phyloP scores from a whole-genome alignment of 2,329 filamentous ascomycete species.

The Aschersonia sp. region DNA sequence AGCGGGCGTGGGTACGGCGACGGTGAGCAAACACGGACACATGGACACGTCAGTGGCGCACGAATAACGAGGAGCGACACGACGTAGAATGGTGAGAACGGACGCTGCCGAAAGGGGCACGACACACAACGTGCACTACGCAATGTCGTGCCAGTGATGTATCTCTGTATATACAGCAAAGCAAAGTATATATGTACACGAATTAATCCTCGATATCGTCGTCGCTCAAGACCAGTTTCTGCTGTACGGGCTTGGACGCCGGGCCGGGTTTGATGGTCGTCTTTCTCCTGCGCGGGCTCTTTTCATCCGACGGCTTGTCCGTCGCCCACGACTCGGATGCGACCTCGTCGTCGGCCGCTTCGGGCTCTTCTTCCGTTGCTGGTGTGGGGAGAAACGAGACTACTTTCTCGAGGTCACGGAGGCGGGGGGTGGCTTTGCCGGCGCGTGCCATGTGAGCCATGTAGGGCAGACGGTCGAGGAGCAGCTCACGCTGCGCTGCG shows the following conservation, averaged over 20 bases:
- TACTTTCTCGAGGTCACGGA: slow-evolving; percentile 51
- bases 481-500: slow-evolving; percentile 55
- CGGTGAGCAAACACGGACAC: too few species aligned
- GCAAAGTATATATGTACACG: too few species aligned
- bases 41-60: too few species aligned
- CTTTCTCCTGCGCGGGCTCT: slow-evolving; percentile 31
- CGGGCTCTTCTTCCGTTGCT: slow-evolving; percentile 28
- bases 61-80: too few species aligned
- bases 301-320: slow-evolving; percentile 42
- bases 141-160: too few species aligned
- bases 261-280: slow-evolving; percentile 19
- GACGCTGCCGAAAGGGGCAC: too few species aligned
- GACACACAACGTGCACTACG: too few species aligned
- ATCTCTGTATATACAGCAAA: too few species aligned
- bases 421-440: slow-evolving; percentile 21
- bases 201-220: slow-evolving; percentile 66
- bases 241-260: slow-evolving; percentile 32
- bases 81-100: too few species aligned
- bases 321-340: slow-evolving; percentile 42
- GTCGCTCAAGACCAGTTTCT: slow-evolving; percentile 61
- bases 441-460: slow-evolving; percentile 50
- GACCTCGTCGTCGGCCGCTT: slow-evolving; percentile 32
- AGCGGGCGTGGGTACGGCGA: too few species aligned
- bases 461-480: slow-evolving; percentile 81
- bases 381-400: slow-evolving; percentile 50